Evolutionary conservation across 768 basidiomycete species (phyloP), one percentile per base, ranked within the genome.

Genomic region (Lentinula lateritia): DNA sequence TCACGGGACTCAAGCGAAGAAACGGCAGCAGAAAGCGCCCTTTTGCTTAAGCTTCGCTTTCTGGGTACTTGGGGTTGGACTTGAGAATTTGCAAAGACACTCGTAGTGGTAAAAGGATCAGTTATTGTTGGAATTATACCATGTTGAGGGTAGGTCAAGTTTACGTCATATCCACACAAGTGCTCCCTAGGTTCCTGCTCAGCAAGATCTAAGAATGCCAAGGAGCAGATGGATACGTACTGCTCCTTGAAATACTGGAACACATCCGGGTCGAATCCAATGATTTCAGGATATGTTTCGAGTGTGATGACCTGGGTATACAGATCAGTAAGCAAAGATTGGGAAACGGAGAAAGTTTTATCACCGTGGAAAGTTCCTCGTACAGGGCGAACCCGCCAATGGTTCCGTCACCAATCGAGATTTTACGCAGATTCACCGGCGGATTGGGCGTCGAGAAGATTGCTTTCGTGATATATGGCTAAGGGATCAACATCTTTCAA

Each of bases 381-480:
- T 81, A 87, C 79, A 55, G 76, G 75, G 39, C 65, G 80, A 76
- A 2, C 80, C 76, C n/a, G 89, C 77, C 10, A 85, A 73, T 12
- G 72, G 58, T 88, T 87, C 84, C 87, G 71, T 91, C 85, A 13
- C 90, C 90, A 53, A 92, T 89, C 9, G 80, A 84, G 58, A 91
- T 82, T 68, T 85, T 87, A 0, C 82, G 75, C 34, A 91, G 76
- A 7, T 82, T 84, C 28, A 91, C 86, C 0, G 90, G 89, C 8
- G 89, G 88, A 38, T 82, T 80, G 0, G 76, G 62, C 72, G 83
- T 78, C 46, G 76, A 77, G 66, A 92, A 88, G 69, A 89, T 87
- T 15, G 87, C 76, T 71, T 90, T 89, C 64, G 84, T 74, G 67
- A 92, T 91, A 68, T 91, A 90, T 9, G 90, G 89, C 87, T 90